These are phyloP conservation scores for Paecilomyces sp. DNA, from an alignment of 2,329 filamentous ascomycete species.

Conservation along the genomic window DNA sequence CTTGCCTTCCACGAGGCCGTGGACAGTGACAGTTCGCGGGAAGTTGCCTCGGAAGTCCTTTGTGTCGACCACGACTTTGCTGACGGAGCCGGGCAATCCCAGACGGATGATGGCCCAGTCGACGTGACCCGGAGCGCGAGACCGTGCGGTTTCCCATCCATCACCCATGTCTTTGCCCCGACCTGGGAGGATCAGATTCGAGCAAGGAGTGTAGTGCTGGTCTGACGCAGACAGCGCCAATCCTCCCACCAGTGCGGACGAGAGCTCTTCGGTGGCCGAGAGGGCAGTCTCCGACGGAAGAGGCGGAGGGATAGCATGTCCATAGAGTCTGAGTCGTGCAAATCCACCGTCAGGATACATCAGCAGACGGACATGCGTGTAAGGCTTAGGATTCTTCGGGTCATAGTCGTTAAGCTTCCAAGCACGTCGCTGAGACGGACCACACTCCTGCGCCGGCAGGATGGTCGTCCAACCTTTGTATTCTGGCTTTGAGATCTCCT, in stretches of 20 bases:
- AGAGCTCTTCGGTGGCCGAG: constrained; percentile 28
- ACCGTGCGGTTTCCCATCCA: constrained; percentile 38
- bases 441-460: constrained; percentile 30
- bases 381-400: constrained; percentile 20
- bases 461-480: constrained; percentile 33
- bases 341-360: constrained; percentile 43
- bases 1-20: constrained; percentile 22
- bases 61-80: constrained; percentile 35
- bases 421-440: constrained; percentile 34
- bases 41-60: constrained; percentile 42
- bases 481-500: constrained; percentile 22
- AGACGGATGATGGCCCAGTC: constrained; percentile 37
- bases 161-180: constrained; percentile 39
- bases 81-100: constrained; percentile 30
- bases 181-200: constrained; percentile 35
- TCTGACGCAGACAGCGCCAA: constrained; percentile 32
- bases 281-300: constrained; percentile 3
- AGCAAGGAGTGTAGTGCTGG: constrained; percentile 35
- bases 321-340: constrained; percentile 35
- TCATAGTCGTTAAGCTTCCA: constrained; percentile 27
- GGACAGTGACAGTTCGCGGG: constrained; percentile 32
- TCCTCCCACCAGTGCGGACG: constrained; percentile 34
- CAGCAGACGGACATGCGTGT: constrained; percentile 36
- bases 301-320: constrained; percentile 31
- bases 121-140: constrained; percentile 29